phyloP scores from a whole-genome alignment of 495 filamentous ascomycete genomes.

The Xylaria intraflava region DNA sequence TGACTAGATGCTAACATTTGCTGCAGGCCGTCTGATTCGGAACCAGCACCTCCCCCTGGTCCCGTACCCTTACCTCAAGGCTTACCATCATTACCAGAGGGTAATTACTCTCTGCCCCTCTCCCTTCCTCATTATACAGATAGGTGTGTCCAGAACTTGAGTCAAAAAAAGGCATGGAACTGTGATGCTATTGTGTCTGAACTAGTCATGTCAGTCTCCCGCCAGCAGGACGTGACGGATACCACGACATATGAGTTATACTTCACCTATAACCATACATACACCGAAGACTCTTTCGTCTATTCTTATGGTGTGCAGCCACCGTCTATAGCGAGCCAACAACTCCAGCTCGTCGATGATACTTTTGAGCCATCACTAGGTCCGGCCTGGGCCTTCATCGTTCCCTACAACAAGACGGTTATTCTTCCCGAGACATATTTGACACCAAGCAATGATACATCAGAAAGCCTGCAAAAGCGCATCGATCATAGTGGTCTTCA shows the following conservation, averaged over 20 bases:
- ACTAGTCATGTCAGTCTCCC: constrained; percentile 26
- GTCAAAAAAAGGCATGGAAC: constrained; percentile 61
- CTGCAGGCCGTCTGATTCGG: constrained; percentile 10
- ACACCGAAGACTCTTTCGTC: constrained; percentile 27
- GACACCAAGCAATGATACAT: constrained; percentile 2
- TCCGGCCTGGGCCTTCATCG: constrained; percentile 67
- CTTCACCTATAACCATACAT: constrained; percentile 29
- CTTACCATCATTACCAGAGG: constrained; percentile 56
- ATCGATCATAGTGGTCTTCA: constrained; percentile 30
- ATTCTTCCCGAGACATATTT: constrained; percentile 56
- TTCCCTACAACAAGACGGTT: constrained; percentile 75
- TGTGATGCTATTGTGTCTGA: constrained; percentile 45
- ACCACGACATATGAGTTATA: constrained; percentile 28
- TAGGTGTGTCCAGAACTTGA: constrained; percentile 57
- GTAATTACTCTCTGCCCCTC: constrained; percentile 56
- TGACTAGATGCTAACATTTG: constrained; percentile 10
- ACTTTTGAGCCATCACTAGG: constrained; percentile 52
- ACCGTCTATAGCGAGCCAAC: constrained; percentile 47
- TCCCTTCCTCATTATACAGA: constrained; percentile 50
- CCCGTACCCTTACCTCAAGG: constrained; percentile 56
- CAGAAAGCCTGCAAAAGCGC: constrained; percentile 10
- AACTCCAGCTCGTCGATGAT: constrained; percentile 60
- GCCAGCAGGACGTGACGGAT: constrained; percentile 10
- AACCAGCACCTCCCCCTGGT: constrained; percentile 48
- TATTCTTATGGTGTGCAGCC: constrained; percentile 70